Conservation (phyloP, 73 alveolate species). For the Symbiodinium natans region DNA sequence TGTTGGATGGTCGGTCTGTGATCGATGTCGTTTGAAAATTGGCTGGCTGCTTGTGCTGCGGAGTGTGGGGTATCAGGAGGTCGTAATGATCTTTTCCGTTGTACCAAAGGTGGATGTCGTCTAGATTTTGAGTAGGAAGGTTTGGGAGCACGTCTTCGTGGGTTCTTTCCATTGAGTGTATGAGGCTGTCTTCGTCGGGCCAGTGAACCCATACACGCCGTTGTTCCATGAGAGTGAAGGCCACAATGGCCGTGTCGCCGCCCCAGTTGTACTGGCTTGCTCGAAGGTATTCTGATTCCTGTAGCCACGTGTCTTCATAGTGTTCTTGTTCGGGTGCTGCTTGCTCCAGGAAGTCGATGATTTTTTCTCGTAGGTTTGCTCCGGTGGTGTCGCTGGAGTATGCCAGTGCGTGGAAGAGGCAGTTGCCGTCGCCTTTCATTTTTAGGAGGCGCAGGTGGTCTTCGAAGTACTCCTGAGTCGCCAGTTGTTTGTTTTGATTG, state of each 20-base stretch:
- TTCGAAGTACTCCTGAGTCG: background rate
- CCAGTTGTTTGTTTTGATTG: no score
- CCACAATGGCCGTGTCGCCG: conserved; percentile 25
- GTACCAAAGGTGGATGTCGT: conserved; percentile 1
- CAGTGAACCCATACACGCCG: background rate
- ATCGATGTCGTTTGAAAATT: background rate
- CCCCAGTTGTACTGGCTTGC: background rate
- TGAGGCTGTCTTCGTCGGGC: background rate
- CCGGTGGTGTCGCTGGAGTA: background rate
- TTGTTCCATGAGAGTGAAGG: background rate
- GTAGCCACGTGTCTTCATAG: background rate
- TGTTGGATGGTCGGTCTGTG: background rate
- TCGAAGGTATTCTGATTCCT: background rate
- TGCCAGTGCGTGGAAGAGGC: background rate
- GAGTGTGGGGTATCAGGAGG: background rate
- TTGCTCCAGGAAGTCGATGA: background rate
- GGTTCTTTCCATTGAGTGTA: background rate
- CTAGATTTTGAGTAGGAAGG: background rate
- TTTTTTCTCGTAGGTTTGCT: background rate
- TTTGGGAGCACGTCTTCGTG: background rate
- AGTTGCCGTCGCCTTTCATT: background rate
- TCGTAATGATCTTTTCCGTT: conserved; percentile 45
- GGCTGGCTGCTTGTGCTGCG: background rate
- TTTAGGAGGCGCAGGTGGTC: background rate
- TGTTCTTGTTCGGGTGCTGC: background rate